Conservation (phyloP, 2,329 filamentous ascomycete species). For the Setomelanomma holmii region DNA sequence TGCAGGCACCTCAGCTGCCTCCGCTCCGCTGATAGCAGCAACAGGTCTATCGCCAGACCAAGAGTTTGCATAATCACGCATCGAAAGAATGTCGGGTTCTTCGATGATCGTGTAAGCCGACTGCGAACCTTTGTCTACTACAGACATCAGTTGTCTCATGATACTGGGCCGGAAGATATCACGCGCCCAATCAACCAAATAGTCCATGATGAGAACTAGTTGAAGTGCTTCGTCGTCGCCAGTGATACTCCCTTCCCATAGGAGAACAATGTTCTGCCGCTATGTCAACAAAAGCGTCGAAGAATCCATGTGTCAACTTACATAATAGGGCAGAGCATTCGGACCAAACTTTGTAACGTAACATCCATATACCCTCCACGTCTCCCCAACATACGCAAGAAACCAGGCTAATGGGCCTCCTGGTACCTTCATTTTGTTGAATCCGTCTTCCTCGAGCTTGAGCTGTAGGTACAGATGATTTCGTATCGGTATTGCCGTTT, state of each 20-base stretch:
- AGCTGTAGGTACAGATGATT: conserved; percentile 17
- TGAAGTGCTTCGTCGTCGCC: conserved; percentile 21
- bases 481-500: conserved; percentile 23
- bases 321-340: not conserved
- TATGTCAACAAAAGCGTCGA: not conserved
- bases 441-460: conserved; percentile 10
- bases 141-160: conserved; percentile 18
- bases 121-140: not conserved
- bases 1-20: not conserved
- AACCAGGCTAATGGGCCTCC: conserved; percentile 28
- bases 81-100: conserved; percentile 2
- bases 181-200: conserved; percentile 30
- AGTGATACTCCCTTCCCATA: conserved; percentile 27
- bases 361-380: conserved; percentile 26
- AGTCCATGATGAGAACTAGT: conserved; percentile 28
- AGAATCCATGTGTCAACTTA: not conserved
- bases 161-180: conserved; percentile 24
- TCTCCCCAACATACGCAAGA: conserved; percentile 20
- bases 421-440: conserved; percentile 19
- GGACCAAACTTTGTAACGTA: not conserved
- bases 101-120: conserved; percentile 1
- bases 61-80: not conserved
- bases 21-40: not conserved
- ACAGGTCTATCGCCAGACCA: not conserved
- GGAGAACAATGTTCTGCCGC: conserved; percentile 1